These are phyloP conservation scores for Neopestalotiopsis clavispora DNA, from an alignment of 2,329 filamentous ascomycete species.

Conservation along the genomic window DNA sequence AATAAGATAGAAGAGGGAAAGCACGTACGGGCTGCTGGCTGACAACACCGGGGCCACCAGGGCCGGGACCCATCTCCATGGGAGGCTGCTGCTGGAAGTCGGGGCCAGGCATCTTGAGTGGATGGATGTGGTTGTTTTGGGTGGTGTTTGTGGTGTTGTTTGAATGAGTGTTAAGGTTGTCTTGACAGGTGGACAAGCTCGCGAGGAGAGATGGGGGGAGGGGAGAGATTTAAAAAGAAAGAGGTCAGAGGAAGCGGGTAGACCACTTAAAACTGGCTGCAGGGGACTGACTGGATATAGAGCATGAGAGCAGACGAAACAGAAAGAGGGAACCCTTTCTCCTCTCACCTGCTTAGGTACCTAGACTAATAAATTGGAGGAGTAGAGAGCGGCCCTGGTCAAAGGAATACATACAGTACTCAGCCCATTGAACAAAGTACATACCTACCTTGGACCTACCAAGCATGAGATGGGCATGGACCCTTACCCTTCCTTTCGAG, in stretches of 20 bases:
- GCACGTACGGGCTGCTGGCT: conserved; percentile 47
- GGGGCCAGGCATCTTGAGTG: conserved; percentile 43
- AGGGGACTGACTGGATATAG: background rate
- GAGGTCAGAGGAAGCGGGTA: background rate
- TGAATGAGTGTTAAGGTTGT: background rate
- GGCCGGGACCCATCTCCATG: conserved; percentile 39
- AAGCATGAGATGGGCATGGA: conserved; percentile 1
- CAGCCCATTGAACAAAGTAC: background rate
- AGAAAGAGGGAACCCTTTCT: background rate
- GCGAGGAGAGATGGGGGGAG: background rate
- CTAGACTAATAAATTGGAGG: background rate
- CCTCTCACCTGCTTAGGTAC: background rate
- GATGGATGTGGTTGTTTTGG: conserved; percentile 6
- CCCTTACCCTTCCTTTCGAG: background rate
- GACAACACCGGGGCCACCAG: conserved; percentile 40
- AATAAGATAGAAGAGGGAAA: background rate
- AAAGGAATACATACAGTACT: background rate
- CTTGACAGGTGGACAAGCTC: background rate
- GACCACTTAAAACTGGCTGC: background rate
- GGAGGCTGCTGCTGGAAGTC: conserved; percentile 49
- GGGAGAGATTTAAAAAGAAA: background rate
- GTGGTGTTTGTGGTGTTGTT: background rate
- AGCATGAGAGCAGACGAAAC: background rate
- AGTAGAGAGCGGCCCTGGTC: background rate
- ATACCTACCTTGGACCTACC: background rate